These are phyloP conservation scores for Laguncularia racemosa DNA, from an alignment of 345 rosid species.

Conservation along the genomic window DNA sequence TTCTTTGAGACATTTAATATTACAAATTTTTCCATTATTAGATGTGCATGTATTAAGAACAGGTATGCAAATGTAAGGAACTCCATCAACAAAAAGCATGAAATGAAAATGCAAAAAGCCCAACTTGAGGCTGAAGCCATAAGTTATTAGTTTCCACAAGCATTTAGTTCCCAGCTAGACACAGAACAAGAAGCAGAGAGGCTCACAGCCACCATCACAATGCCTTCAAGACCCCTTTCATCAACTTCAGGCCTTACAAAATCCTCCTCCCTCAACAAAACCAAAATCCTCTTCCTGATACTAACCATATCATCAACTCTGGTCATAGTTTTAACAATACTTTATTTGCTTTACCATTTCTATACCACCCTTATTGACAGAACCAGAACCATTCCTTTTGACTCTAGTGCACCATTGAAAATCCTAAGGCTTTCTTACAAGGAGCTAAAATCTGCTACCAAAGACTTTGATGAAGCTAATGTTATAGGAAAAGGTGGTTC, in stretches of 20 bases:
- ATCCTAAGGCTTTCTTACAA: slow-evolving; percentile 68
- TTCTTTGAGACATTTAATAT: no score
- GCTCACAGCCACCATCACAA: slow-evolving; percentile 10
- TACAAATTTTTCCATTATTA: no score
- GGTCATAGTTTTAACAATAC: slow-evolving; percentile 49
- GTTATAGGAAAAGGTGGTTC: slow-evolving; percentile 95
- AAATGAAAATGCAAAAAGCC: no score
- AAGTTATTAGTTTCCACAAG: no score
- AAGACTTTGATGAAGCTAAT: slow-evolving; percentile 58
- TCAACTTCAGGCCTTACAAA: slow-evolving; percentile 28
- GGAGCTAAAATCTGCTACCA: slow-evolving; percentile 69
- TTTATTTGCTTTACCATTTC: slow-evolving; percentile 81
- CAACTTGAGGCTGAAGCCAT: no score
- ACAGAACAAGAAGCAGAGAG: background rate
- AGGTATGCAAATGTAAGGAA: no score
- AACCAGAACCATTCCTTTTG: slow-evolving; percentile 73
- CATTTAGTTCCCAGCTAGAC: no score
- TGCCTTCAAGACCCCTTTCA: slow-evolving; percentile 78
- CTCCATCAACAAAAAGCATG: no score
- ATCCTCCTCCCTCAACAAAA: slow-evolving; percentile 33
- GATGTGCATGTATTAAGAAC: no score
- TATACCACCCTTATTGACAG: slow-evolving; percentile 53
- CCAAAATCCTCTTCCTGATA: slow-evolving; percentile 52
- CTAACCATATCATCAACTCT: slow-evolving; percentile 65
- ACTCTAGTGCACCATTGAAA: slow-evolving; percentile 52